Base-by-base conservation (phyloP, 1,139 yeast genomes). In the Casaregolazyma lundiana region DNA sequence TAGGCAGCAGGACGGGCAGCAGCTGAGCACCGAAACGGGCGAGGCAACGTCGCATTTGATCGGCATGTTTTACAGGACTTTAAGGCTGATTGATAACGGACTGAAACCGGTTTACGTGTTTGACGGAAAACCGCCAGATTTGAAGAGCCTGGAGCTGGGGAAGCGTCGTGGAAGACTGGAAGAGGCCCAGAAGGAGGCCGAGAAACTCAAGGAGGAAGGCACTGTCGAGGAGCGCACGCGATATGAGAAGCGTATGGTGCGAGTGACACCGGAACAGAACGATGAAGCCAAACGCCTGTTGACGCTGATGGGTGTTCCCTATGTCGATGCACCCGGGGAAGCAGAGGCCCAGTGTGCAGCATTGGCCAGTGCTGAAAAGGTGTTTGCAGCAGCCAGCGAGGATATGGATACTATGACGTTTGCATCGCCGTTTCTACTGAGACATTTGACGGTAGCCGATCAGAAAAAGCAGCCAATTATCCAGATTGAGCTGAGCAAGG, bases 261-360 rank as follows among this genome's bases (percentile, higher is more conserved):
- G 85, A 52, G 98, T 89, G 2, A 79, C 96, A 0, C 72, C 78
- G 50, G 92, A 88, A 56, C 98, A 94, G 57, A 92, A 90, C 59
- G 97, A 87, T 30, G 98, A 94, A 60, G 97, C 96, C 16, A 87
- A 88, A 63, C 73, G 76, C 53, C 69, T 92, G 50, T 71, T 92
- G 48, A 77, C 72, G 47, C 70, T 90, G 38, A 92, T 92, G 99
- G 99, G 99, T 1, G 84, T 92, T 38, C 99, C 99, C 1, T 87
- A 72, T 58, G 84, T 92, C 6, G 80, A 81, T 48, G 97, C 98
- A 0, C 98, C 99, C 0, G 84, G 96, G 64, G 99, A 92, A 66
- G 99, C 99, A 0, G 99, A 92, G 64, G 96, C 98, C 0, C 97
- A 92, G 61, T 92, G 98, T 71, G 98, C 98, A 0, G 95, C 81